A percentile compares a stretch with the other conserved stretches of the same genome.
Evolutionary conservation across 805 yeast species (phyloP).

Genomic region (Wickerhamomyces rabaulensis): DNA sequence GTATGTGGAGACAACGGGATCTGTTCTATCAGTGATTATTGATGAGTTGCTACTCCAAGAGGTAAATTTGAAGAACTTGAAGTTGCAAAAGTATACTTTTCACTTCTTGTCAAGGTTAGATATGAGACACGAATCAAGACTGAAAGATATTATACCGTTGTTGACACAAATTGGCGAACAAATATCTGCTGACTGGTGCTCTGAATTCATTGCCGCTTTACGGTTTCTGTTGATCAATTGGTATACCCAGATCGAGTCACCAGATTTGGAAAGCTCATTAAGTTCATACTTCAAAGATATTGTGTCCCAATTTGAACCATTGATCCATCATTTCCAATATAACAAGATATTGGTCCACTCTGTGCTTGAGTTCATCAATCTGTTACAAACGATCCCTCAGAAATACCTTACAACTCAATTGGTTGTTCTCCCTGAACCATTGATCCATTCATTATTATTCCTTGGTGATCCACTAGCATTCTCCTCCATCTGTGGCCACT

Average conservation of each 20-base stretch:
- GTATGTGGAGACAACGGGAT: constrained; percentile 5
- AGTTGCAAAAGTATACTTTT: constrained; percentile 4
- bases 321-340: constrained; percentile 1
- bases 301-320: not conserved
- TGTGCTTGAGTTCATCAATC: constrained; percentile 5
- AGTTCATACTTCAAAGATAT: not conserved
- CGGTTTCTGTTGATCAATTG: not conserved
- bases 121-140: not conserved
- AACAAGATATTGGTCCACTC: constrained; percentile 8
- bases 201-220: constrained; percentile 6
- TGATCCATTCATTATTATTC: constrained; percentile 35
- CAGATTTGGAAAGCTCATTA: not conserved
- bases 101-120: constrained; percentile 7
- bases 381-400: constrained; percentile 18
- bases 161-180: constrained; percentile 2
- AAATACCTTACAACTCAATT: constrained; percentile 15
- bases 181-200: constrained; percentile 6
- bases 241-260: not conserved
- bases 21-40: constrained; percentile 8
- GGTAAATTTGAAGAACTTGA: not conserved
- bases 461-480: constrained; percentile 38
- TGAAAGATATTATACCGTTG: constrained; percentile 1
- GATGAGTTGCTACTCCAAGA: constrained; percentile 5
- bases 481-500: constrained; percentile 41
- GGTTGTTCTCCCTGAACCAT: constrained; percentile 35